phyloP scores from a whole-genome alignment of 306 rosid species.

The Benincasa hispida region DNA sequence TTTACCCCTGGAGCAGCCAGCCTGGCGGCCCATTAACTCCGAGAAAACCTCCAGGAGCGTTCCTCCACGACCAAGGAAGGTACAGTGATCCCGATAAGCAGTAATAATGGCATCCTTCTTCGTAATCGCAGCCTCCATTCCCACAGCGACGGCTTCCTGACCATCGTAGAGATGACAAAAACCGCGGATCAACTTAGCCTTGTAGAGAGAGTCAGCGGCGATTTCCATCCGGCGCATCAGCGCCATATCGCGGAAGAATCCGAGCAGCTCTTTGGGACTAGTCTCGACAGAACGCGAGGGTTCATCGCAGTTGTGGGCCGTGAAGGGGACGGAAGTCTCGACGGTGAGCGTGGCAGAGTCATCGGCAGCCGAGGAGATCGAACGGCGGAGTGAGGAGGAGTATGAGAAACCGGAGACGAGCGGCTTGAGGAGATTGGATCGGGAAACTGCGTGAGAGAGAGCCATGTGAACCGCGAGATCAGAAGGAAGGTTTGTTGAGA shows the following conservation, averaged over 20 bases:
- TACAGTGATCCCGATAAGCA: conserved; percentile 88
- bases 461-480: neutral
- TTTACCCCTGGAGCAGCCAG: conserved; percentile 72
- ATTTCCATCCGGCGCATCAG: conserved; percentile 91
- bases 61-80: conserved; percentile 68
- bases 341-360: conserved; percentile 35
- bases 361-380: conserved; percentile 33
- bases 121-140: conserved; percentile 81
- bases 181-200: conserved; percentile 87
- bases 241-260: conserved; percentile 67
- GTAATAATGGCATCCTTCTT: conserved; percentile 61
- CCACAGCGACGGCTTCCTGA: conserved; percentile 79
- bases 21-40: conserved; percentile 71
- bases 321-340: conserved; percentile 75
- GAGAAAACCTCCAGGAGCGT: conserved; percentile 38
- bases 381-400: conserved; percentile 29
- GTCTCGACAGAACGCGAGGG: conserved; percentile 76
- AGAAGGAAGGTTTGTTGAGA: neutral
- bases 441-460: conserved; percentile 11
- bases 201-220: conserved; percentile 88
- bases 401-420: conserved; percentile 24
- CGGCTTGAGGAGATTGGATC: conserved; percentile 36
- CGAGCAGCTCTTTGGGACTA: conserved; percentile 44
- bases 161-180: conserved; percentile 95
- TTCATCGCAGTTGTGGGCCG: conserved; percentile 48